These are phyloP conservation scores for Botryotinia convoluta DNA, from an alignment of 2,329 filamentous ascomycete genomes.

Conservation along the genomic window DNA sequence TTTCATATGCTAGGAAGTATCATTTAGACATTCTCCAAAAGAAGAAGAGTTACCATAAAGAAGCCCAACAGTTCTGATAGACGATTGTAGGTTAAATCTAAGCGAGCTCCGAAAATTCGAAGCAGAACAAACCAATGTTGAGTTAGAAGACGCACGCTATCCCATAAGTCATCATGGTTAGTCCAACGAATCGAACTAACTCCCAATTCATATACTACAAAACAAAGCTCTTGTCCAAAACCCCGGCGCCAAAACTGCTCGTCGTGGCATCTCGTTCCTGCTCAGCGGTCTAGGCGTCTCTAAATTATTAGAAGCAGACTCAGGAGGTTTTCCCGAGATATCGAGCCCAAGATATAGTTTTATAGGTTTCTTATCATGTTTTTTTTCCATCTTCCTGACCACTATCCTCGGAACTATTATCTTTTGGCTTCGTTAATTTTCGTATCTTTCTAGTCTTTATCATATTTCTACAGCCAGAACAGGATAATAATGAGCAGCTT, in stretches of 20 bases:
- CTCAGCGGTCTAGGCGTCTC: too few species aligned
- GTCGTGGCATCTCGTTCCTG: neutral
- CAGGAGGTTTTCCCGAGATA: neutral
- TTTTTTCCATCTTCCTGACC: neutral
- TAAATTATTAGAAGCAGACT: neutral
- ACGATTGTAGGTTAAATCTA: neutral
- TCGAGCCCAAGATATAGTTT: neutral
- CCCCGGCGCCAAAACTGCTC: neutral
- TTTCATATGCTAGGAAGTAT: neutral
- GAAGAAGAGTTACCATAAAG: neutral
- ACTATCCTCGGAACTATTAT: neutral
- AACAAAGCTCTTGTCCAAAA: neutral
- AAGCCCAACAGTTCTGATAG: neutral
- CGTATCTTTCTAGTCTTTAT: neutral
- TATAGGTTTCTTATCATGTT: neutral
- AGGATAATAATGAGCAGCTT: neutral
- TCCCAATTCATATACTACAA: neutral
- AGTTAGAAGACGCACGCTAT: neutral
- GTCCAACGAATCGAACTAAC: neutral
- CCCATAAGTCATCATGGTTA: neutral
- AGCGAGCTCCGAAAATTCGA: neutral
- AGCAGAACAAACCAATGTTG: neutral
- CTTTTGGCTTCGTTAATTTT: neutral
- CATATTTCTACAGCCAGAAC: neutral
- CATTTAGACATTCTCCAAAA: neutral